A percentile compares a stretch with the other conserved stretches of the same genome.
Conservation (phyloP, 176 grass and related monocot genomes). For the Musa schizocarpa region DNA sequence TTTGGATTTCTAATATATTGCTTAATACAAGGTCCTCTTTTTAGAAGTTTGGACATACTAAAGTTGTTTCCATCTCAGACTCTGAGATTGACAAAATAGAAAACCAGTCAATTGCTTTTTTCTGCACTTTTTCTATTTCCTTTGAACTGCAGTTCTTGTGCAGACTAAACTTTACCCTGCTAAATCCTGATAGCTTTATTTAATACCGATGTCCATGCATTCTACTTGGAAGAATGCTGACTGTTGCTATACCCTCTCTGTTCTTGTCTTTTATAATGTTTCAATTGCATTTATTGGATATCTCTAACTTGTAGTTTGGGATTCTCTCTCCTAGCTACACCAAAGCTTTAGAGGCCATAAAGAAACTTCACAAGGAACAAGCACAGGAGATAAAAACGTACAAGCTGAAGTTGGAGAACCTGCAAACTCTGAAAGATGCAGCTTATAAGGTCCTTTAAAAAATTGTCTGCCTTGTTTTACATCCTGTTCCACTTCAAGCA, state of each 20-base stretch:
- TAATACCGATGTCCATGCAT: too few relatives aligned
- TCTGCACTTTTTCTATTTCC: too few relatives aligned
- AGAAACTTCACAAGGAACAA: constrained; percentile 99
- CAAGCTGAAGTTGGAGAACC: constrained; percentile 86
- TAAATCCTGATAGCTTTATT: too few relatives aligned
- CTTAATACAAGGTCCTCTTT: too few relatives aligned
- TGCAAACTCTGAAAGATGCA: constrained; percentile 93
- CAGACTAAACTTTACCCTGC: too few relatives aligned
- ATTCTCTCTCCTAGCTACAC: constrained; percentile 69
- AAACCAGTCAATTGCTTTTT: too few relatives aligned
- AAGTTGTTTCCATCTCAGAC: too few relatives aligned
- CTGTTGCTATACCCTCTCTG: background rate
- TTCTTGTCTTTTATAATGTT: background rate
- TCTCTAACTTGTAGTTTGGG: background rate
- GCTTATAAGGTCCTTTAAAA: constrained; percentile 54
- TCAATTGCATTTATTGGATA: background rate
- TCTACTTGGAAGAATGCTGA: background rate
- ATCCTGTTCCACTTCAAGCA: background rate
- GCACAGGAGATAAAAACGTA: constrained; percentile 86
- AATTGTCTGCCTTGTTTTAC: background rate
- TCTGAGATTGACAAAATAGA: too few relatives aligned
- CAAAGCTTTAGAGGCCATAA: constrained; percentile 93
- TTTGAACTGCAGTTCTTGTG: too few relatives aligned
- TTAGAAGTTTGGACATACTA: too few relatives aligned
- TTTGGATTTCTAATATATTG: too few relatives aligned